Base-by-base conservation (phyloP, 768 basidiomycete species). In the Mrakia hoshinonis region DNA sequence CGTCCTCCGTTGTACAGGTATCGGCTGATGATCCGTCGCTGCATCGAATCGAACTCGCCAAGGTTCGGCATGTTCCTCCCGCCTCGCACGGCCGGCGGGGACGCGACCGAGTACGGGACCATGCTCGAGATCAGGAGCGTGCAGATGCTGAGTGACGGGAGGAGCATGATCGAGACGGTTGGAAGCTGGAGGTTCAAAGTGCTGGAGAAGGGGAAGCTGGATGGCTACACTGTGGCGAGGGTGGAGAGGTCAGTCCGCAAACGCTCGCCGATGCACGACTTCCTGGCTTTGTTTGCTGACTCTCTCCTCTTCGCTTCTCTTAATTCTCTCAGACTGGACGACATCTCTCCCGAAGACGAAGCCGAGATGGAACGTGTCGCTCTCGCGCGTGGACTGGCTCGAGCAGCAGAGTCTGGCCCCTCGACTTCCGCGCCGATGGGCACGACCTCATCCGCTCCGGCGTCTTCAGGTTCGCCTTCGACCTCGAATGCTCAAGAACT, bases 21-120 rank as follows among this genome's bases (percentile, higher is more conserved):
- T 79, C 88, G 95, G 9, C 84, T 98, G 64, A 97, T 98, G 95
- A 87, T 98, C 67, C 89, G 95, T 29, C 87, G 95, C n/a, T 92
- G 90, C 78, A 87, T 97, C 70, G 88, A 91, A 76, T 86, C 84
- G 20, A 82, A 85, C 5, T 81, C 81, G 52, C 90, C 90, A n/a
- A 83, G 83, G 29, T 96, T 98, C 79, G 95, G 95, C 47, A 97
- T 97, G 91, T 85, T 96, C 76, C 87, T 95, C 81, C 87, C 90
- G 18, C 82, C 85, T 3, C 80, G 82, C 26, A 77, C 81, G 29
- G 70, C 69, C 51, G 79, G 82, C 0, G 77, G 73, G 79, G 80
- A 76, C 62, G 83, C 73, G 46, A 79, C 82, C 75, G 87, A 91
- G 72, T 99, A 89, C 79, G 95, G 95, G 4, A 98, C 93, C 49